Conservation (phyloP, 2,329 filamentous ascomycete genomes). For the Bipolaris victoriae region DNA sequence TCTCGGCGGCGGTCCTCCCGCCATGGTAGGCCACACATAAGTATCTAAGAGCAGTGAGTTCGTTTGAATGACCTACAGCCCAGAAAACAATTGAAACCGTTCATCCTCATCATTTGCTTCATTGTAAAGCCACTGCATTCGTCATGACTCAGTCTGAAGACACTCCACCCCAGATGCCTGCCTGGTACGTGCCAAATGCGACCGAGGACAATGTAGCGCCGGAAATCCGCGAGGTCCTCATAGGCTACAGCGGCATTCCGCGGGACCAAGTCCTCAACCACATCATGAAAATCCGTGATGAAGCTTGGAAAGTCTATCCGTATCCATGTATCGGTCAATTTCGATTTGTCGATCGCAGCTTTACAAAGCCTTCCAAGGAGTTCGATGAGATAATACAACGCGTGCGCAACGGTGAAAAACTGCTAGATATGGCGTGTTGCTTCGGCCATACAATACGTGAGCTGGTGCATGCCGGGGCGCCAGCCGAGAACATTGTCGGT, state of each 20-base stretch:
- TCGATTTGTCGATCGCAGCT: slow-evolving; percentile 38
- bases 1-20: no score
- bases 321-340: slow-evolving; percentile 46
- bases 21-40: background rate
- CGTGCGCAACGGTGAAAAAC: slow-evolving; percentile 33
- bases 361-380: slow-evolving; percentile 23
- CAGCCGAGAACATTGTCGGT: slow-evolving; percentile 48
- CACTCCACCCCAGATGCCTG: slow-evolving; percentile 1
- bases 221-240: slow-evolving; percentile 40
- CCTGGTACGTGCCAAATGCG: slow-evolving; percentile 38
- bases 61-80: background rate
- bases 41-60: background rate
- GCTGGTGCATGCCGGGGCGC: slow-evolving; percentile 49
- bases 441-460: slow-evolving; percentile 54
- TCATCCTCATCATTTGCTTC: background rate
- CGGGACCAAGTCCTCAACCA: slow-evolving; percentile 41
- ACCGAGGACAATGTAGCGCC: slow-evolving; percentile 30
- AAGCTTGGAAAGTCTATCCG: slow-evolving; percentile 35
- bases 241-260: slow-evolving; percentile 47
- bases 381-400: slow-evolving; percentile 38
- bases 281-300: slow-evolving; percentile 35
- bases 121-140: background rate
- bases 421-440: slow-evolving; percentile 55
- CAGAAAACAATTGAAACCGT: background rate
- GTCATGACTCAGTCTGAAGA: slow-evolving; percentile 12